These are phyloP conservation scores for Tricholoma bakamatsutake DNA, from an alignment of 768 basidiomycete species.

Conservation along the genomic window DNA sequence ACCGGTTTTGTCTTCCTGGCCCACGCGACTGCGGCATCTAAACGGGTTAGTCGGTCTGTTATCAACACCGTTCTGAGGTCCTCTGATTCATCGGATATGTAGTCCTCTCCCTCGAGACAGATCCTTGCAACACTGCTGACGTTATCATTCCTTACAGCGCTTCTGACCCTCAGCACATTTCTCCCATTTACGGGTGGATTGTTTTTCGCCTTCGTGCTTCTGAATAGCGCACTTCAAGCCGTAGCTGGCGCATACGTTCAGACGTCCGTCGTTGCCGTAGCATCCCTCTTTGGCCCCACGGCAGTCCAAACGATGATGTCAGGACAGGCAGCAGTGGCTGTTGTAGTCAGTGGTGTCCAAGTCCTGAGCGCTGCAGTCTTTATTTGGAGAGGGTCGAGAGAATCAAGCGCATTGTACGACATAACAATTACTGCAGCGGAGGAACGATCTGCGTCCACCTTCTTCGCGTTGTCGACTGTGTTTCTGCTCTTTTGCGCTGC, in stretches of 20 bases:
- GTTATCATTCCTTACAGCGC: slow-evolving; percentile 47
- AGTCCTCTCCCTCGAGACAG: slow-evolving; percentile 60
- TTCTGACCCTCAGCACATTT: slow-evolving; percentile 65
- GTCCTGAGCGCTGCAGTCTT: slow-evolving; percentile 58
- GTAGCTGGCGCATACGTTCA: slow-evolving; percentile 69
- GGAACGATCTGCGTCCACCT: slow-evolving; percentile 63
- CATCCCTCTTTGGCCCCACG: slow-evolving; percentile 69
- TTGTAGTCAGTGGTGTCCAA: slow-evolving; percentile 75
- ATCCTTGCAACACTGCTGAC: slow-evolving; percentile 45
- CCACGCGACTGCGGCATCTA: slow-evolving; percentile 65
- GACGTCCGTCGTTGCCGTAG: slow-evolving; percentile 72
- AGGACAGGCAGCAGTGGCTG: slow-evolving; percentile 82
- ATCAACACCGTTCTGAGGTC: neutral
- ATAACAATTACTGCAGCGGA: slow-evolving; percentile 39
- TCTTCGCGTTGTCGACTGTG: slow-evolving; percentile 64
- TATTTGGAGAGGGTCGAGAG: slow-evolving; percentile 37
- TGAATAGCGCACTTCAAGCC: slow-evolving; percentile 55
- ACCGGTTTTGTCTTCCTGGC: slow-evolving; percentile 67
- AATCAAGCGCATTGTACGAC: slow-evolving; percentile 23
- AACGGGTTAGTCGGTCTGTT: slow-evolving; percentile 42
- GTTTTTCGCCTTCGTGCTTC: slow-evolving; percentile 63
- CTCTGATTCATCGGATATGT: neutral
- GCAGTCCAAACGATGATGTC: slow-evolving; percentile 75
- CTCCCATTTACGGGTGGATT: slow-evolving; percentile 42
- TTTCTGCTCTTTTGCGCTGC: slow-evolving; percentile 53